Evolutionary conservation across 2,329 filamentous ascomycete species (phyloP), one percentile per base, ranked within the genome.

Genomic region (Ambrosiella xylebori): DNA sequence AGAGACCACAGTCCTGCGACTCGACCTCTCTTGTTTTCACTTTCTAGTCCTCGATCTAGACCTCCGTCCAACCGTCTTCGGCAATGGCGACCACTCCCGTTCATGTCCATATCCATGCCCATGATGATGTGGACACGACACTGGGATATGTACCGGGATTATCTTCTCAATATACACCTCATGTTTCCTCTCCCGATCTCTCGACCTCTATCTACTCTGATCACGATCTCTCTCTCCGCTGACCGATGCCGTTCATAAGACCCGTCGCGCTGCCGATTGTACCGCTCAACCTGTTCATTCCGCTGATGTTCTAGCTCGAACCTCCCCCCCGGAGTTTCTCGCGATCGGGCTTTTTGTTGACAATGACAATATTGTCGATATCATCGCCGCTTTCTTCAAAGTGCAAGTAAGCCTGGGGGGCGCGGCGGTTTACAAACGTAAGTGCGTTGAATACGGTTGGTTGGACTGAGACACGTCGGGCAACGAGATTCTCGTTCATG

Each of bases 101-200:
- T 27, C 9, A 51, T 35, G 19, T 11, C 17, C 9, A 35, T 35
- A 27, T 7, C 8, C 27, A 19, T 35, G 47, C 27, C 8, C 17
- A 19, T 51, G 47, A 51, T 51, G 47, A 51, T 51, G 47, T 15
- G 47, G 47, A 51, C 9, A 51, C 19, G 47, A 19, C 12, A 37
- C 27, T n/a, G 47, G 47, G 12, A 51, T 51, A 19, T 51, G 47
- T 11, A 51, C 35, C 5, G 8, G 47, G 15, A 51, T 3, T 3
- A 51, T 27, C 47, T 51, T 51, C 13, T 51, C 47, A 51, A 51
- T 51, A n/a, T 51, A 51, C 15, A 51, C 47, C 35, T 51, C 47
- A 51, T 51, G 19, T 27, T 36, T 51, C 12, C 27, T 27, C 27
- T 27, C 27, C 4, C 7, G 15, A 51, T 51, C 47, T 36, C 17